Percentiles rank a stretch among this genome's conserved stretches.
phyloP scores from a whole-genome alignment of 352 stramenopile genomes.

The Phytophthora citricola region DNA sequence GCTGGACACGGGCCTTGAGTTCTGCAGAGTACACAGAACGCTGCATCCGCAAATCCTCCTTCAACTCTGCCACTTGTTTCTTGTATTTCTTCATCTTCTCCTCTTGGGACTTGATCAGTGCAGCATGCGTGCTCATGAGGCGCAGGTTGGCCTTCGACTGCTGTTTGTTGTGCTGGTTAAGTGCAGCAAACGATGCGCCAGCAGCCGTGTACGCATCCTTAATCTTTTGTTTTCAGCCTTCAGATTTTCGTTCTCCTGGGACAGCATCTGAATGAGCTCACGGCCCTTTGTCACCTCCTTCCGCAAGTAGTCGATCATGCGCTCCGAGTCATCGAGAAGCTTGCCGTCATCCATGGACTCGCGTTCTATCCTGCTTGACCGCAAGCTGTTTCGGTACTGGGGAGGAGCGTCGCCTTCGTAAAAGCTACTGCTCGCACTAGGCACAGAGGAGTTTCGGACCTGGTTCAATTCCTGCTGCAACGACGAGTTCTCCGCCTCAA shows the following conservation, averaged over 20 bases:
- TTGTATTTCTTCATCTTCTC: conserved; percentile 93
- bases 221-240: conserved; percentile 91
- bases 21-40: conserved; percentile 82
- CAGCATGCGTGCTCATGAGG: conserved; percentile 88
- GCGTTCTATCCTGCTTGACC: conserved; percentile 40
- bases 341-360: conserved; percentile 69
- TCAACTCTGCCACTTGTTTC: conserved; percentile 83
- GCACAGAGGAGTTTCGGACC: conserved; percentile 58
- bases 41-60: conserved; percentile 85
- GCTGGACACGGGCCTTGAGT: conserved; percentile 66
- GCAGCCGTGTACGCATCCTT: conserved; percentile 94
- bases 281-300: conserved; percentile 82
- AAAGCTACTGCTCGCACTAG: conserved; percentile 37
- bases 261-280: conserved; percentile 69
- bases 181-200: conserved; percentile 90
- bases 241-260: conserved; percentile 83
- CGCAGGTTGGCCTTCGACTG: conserved; percentile 93
- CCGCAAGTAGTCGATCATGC: conserved; percentile 86
- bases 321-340: conserved; percentile 81
- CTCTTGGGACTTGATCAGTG: conserved; percentile 88
- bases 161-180: conserved; percentile 95
- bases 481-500: conserved; percentile 77
- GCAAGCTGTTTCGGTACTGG: conserved; percentile 29
- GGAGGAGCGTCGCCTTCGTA: conserved; percentile 53
- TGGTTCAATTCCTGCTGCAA: conserved; percentile 74